Base-by-base conservation (phyloP, 192 early-diverging fungal genomes). In the Phycomyces blakesleeanus region DNA sequence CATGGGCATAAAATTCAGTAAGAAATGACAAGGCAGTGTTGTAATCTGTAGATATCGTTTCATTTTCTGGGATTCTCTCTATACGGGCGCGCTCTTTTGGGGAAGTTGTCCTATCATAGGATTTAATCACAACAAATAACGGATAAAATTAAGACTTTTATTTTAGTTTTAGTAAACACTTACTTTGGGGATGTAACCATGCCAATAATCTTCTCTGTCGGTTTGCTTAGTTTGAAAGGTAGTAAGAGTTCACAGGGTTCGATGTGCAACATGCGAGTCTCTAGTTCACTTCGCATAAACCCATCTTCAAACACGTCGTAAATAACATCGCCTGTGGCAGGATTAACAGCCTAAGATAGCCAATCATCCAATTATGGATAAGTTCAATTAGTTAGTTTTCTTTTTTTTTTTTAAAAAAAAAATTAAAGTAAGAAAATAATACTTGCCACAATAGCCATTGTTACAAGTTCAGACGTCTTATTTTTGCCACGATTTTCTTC, bases 221-320 rank as follows among this genome's bases (percentile, higher is more conserved):
- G 61, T 22, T 68, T 60, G 51, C 78, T 87, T 59, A 90, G 66
- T 1, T 71, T 72, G 0, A 67, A 49, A 3, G 87, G 83, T 0
- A 89, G 52, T 16, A 93, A 72, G 22, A 93, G 57, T 69, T 93
- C 91, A 40, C 79, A 66, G 0, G 89, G 86, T 16, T 78, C 76
- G 16, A 90, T 71, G 69, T 90, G 85, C 41, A 81, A 61, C 27
- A 93, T 39, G 9, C 88, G 81, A 0, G 88, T 88, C 64, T 90
- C 88, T 16, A 93, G 73, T 57, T 88, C 88, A 40, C 60, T 76
- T 8, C 87, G 75, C 73, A 83, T 77, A 56, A 76, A 73, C 0
- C 74, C 76, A 65, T 93, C 91, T 39, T 79, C 63, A 66, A 89
- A 93, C 29, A 74, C 69, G 58, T 93, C 91, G 62, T 85, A 91